Base-by-base conservation (phyloP, 805 yeast genomes). In the Monosporozyma unispora region DNA sequence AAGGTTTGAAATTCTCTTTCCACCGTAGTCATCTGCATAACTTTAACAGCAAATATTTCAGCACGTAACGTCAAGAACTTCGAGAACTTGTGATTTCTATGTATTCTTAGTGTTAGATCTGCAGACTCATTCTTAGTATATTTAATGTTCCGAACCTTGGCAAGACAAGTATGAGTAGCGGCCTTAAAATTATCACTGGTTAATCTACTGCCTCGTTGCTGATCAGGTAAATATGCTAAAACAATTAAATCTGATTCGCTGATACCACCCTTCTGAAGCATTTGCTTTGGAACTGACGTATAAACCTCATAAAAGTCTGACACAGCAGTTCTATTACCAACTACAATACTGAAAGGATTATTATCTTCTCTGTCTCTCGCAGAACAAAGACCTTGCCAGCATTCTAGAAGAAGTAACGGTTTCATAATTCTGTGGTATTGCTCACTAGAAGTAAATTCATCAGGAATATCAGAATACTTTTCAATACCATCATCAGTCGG, bases 1-100 rank as follows among this genome's bases (percentile, higher is more conserved):
- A 95, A 68, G 0, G 99, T 84, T 0, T 90, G 77, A 58, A 73
- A 95, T 62, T 93, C 99, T 71, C 99, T 82, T 64, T 93, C 99
- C 14, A 90, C 77, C 0, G 99, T 91, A 0, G 85, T 77, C 89
- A 93, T 81, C 57, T 83, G 93, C 78, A 86, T 82, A 1, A 90
- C 83, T 49, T 79, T 76, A 76, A 88, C 75, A 16, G 82, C 89
- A 44, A 78, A 75, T 3, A 91, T 63, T 19, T 77, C 76, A 7
- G 82, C 67, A 44, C 84, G 77, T 0, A 93, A 85, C 1, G 82
- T 73, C 45, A 90, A 63, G 49, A 75, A 70, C 33, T 68, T 66
- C 3, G 72, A 70, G 5, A 85, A 78, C 18, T 70, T 68, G 12
- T 67, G 68, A 11, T 69, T 63, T 42, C 77, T 70, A 45, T 70